Evolutionary conservation across 2,329 filamentous ascomycete species (phyloP).

Genomic region (Didymella pomorum): DNA sequence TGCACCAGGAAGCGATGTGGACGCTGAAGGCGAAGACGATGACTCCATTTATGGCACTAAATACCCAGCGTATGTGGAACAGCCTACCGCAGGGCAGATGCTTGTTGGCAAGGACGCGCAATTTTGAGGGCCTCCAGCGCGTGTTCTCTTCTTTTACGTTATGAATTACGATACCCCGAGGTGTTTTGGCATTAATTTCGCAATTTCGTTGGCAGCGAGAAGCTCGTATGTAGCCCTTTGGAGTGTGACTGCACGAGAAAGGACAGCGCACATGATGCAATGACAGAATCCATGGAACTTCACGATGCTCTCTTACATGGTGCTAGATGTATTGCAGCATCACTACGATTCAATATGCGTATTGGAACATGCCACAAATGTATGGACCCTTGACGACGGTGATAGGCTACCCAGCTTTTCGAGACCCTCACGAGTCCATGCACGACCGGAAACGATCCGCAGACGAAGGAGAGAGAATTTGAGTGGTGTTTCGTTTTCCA

Average conservation of each 20-base stretch:
- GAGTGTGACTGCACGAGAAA: not conserved
- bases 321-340: not conserved
- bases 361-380: not conserved
- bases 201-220: not conserved
- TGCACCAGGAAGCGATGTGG: not conserved
- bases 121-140: not conserved
- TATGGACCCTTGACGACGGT: not conserved
- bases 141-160: not conserved
- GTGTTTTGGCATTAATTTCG: not conserved
- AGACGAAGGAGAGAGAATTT: not conserved
- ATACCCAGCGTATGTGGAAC: not conserved
- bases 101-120: not conserved
- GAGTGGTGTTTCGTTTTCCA: not conserved
- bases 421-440: conserved; percentile 4
- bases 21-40: not conserved
- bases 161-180: not conserved
- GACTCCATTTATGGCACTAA: not conserved
- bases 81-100: not conserved
- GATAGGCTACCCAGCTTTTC: not conserved
- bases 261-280: not conserved
- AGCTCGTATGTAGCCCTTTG: not conserved
- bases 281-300: not conserved
- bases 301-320: not conserved
- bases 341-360: not conserved
- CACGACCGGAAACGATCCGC: not conserved